A percentile compares a stretch with the other conserved stretches of the same genome.
Conservation (phyloP, 768 basidiomycete genomes). For the Pilatotrama ljubarskyi region DNA sequence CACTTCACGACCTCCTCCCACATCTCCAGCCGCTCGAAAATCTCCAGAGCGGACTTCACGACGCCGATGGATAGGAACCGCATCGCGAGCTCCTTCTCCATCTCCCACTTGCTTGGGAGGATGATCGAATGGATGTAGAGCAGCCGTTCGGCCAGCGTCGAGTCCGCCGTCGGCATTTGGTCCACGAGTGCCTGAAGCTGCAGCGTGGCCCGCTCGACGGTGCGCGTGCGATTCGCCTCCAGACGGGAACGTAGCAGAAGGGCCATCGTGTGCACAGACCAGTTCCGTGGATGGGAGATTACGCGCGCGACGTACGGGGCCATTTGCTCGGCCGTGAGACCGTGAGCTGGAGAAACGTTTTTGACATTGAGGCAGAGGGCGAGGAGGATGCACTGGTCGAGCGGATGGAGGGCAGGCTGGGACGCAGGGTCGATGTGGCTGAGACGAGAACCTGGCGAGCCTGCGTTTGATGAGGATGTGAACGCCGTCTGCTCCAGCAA, state of each 20-base stretch:
- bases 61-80: conserved; percentile 87
- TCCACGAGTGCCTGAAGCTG: conserved; percentile 96
- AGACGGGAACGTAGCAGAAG: conserved; percentile 90
- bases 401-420: conserved; percentile 86
- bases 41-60: conserved; percentile 85
- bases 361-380: conserved; percentile 87
- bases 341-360: conserved; percentile 87
- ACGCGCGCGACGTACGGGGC: conserved; percentile 88
- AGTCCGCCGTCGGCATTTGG: conserved; percentile 91
- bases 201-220: conserved; percentile 88
- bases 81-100: conserved; percentile 87
- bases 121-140: conserved; percentile 78
- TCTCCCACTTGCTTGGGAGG: conserved; percentile 89
- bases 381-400: conserved; percentile 92
- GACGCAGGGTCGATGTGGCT: conserved; percentile 75
- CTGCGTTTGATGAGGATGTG: conserved; percentile 62
- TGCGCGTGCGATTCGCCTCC: conserved; percentile 85
- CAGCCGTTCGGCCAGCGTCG: conserved; percentile 70
- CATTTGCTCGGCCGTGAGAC: conserved; percentile 92
- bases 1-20: conserved; percentile 97
- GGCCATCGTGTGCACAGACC: conserved; percentile 97
- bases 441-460: conserved; percentile 48
- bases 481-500: conserved; percentile 93
- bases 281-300: conserved; percentile 86
- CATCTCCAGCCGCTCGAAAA: conserved; percentile 94